phyloP scores from a whole-genome alignment of 257 asterid genomes.

The Nicotiana undulata region DNA sequence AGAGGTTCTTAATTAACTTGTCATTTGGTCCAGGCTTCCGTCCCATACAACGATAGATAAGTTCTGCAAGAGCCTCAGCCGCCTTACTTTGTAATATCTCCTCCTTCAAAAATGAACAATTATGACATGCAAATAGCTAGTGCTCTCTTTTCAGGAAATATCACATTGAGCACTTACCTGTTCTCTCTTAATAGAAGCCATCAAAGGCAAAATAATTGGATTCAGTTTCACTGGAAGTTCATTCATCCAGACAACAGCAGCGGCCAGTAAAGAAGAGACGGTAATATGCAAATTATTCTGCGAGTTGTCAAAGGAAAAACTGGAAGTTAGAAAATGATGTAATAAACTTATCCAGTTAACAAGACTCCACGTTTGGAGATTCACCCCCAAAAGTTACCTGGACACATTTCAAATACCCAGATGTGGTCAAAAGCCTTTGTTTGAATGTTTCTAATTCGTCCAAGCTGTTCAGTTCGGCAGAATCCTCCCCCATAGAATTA shows the following conservation, averaged over 20 bases:
- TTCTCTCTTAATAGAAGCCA: slow-evolving; percentile 93
- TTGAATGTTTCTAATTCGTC: slow-evolving; percentile 86
- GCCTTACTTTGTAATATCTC: slow-evolving; percentile 90
- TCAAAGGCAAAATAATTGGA: slow-evolving; percentile 84
- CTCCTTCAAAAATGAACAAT: slow-evolving; percentile 53
- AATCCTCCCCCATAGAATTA: slow-evolving; percentile 41
- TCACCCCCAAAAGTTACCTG: slow-evolving; percentile 48
- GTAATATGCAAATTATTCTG: slow-evolving; percentile 91
- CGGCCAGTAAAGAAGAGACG: slow-evolving; percentile 87
- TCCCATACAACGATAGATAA: slow-evolving; percentile 65
- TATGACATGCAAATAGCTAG: slow-evolving; percentile 3
- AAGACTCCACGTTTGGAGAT: neutral
- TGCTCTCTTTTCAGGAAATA: neutral
- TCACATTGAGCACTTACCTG: slow-evolving; percentile 45
- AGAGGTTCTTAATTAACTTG: slow-evolving; percentile 79
- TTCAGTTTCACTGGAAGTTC: slow-evolving; percentile 87
- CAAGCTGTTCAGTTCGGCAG: slow-evolving; percentile 38
- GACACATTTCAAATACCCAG: slow-evolving; percentile 93
- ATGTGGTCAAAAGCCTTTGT: slow-evolving; percentile 84
- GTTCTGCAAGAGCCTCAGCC: slow-evolving; percentile 95
- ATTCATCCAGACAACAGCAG: slow-evolving; percentile 95
- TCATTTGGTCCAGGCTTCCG: slow-evolving; percentile 98
- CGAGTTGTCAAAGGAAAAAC: slow-evolving; percentile 5
- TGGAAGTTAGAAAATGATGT: neutral
- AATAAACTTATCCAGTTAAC: neutral